Conservation (phyloP, 805 yeast species). For the Nakazawaea ambrosiae region DNA sequence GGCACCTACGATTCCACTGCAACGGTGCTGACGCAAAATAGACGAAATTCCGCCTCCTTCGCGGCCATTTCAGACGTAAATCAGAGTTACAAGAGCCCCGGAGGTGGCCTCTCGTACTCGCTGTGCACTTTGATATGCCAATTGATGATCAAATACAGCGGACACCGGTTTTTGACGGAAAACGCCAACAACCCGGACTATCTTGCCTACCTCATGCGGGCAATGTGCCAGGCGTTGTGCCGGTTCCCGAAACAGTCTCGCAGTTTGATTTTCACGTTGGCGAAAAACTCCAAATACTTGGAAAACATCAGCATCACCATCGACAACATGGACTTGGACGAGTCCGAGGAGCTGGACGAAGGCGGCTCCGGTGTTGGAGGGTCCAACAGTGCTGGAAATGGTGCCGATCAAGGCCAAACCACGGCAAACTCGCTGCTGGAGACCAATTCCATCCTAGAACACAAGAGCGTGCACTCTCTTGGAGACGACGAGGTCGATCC, state of each 20-base stretch:
- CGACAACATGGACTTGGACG: conserved; percentile 6
- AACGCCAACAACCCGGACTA: conserved; percentile 42
- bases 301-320: conserved; percentile 8
- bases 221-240: conserved; percentile 46
- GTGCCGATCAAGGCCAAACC: background rate
- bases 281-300: conserved; percentile 24
- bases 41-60: conserved; percentile 13
- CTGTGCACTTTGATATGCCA: conserved; percentile 41
- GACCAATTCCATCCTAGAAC: no score
- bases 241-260: conserved; percentile 45
- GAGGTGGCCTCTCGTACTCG: conserved; percentile 42
- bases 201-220: conserved; percentile 50
- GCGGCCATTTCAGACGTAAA: conserved; percentile 9
- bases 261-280: conserved; percentile 44
- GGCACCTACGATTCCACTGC: conserved; percentile 2
- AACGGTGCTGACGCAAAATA: conserved; percentile 2
- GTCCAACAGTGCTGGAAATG: background rate
- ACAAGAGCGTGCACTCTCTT: background rate
- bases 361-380: background rate
- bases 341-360: background rate
- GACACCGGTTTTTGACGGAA: conserved; percentile 27
- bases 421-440: background rate
- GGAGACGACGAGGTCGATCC: background rate
- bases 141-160: conserved; percentile 31
- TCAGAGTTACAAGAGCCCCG: conserved; percentile 14